phyloP scores from a whole-genome alignment of 2,329 filamentous ascomycete genomes.

The Aspergillus japonicus region DNA sequence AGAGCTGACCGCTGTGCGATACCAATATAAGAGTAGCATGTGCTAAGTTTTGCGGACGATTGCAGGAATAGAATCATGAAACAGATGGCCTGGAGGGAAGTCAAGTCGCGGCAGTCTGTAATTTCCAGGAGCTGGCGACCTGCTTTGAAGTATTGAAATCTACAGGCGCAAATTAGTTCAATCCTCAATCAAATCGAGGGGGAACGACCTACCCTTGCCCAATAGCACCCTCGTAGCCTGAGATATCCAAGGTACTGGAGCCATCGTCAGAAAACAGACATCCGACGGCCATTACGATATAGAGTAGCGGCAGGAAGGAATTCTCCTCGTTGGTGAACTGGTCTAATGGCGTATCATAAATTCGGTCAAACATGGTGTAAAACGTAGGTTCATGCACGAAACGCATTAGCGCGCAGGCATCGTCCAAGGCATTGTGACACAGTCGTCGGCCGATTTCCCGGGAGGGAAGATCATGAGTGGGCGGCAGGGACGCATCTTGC shows the following conservation, averaged over 20 bases:
- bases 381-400: constrained; percentile 82
- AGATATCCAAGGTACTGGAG: constrained; percentile 48
- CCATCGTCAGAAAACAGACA: constrained; percentile 67
- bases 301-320: constrained; percentile 68
- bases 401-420: constrained; percentile 63
- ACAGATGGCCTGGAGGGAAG: constrained; percentile 70
- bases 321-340: constrained; percentile 64
- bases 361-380: constrained; percentile 69
- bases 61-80: constrained; percentile 82
- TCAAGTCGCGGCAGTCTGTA: constrained; percentile 67
- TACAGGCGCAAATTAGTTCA: constrained; percentile 31
- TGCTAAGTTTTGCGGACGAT: constrained; percentile 73
- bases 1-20: constrained; percentile 74
- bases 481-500: constrained; percentile 53
- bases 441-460: constrained; percentile 56
- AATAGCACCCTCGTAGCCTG: constrained; percentile 51
- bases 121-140: constrained; percentile 64
- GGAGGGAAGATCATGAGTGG: constrained; percentile 67
- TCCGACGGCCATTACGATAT: constrained; percentile 68
- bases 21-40: constrained; percentile 77
- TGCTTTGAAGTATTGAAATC: constrained; percentile 71
- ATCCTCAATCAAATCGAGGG: not conserved
- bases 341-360: constrained; percentile 70
- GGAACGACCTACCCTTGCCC: constrained; percentile 53
- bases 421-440: constrained; percentile 60